phyloP scores from a whole-genome alignment of 805 yeast genomes.

The Cyberlindnera maritima region DNA sequence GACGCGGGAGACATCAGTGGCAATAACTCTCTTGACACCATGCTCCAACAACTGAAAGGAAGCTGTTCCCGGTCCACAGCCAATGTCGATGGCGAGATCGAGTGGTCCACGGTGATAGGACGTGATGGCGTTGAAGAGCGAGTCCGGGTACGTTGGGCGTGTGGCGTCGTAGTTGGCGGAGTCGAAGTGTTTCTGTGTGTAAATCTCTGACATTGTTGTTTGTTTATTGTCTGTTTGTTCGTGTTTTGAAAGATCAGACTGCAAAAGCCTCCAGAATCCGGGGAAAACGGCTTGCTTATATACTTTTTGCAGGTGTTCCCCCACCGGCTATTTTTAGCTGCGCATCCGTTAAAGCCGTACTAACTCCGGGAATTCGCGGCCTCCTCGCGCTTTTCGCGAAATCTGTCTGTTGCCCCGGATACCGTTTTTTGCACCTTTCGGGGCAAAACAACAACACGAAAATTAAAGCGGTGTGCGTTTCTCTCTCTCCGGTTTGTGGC shows the following conservation, averaged over 20 bases:
- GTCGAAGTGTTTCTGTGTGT: constrained; percentile 20
- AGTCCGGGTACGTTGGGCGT: constrained; percentile 60
- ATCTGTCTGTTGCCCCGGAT: background rate
- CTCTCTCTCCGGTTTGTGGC: background rate
- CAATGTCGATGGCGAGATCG: constrained; percentile 51
- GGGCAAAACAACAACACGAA: background rate
- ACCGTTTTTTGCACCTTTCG: background rate
- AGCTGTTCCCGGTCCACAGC: constrained; percentile 71
- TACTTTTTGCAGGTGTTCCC: too few relatives aligned
- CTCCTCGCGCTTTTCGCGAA: too few relatives aligned
- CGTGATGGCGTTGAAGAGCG: constrained; percentile 41
- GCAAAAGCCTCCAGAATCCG: too few relatives aligned
- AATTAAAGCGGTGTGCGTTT: too few relatives aligned
- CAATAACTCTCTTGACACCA: too few relatives aligned
- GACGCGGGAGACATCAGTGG: too few relatives aligned
- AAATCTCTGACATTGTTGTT: too few relatives aligned
- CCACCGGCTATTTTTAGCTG: too few relatives aligned
- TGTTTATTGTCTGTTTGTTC: too few relatives aligned
- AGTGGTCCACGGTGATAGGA: constrained; percentile 36
- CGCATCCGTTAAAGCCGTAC: background rate
- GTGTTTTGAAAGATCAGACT: too few relatives aligned
- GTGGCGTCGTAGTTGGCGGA: constrained; percentile 47
- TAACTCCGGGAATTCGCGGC: background rate
- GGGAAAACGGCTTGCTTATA: too few relatives aligned
- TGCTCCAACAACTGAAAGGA: constrained; percentile 35